Conservation (phyloP, 768 basidiomycete genomes). For the Podaxis rugospora region DNA sequence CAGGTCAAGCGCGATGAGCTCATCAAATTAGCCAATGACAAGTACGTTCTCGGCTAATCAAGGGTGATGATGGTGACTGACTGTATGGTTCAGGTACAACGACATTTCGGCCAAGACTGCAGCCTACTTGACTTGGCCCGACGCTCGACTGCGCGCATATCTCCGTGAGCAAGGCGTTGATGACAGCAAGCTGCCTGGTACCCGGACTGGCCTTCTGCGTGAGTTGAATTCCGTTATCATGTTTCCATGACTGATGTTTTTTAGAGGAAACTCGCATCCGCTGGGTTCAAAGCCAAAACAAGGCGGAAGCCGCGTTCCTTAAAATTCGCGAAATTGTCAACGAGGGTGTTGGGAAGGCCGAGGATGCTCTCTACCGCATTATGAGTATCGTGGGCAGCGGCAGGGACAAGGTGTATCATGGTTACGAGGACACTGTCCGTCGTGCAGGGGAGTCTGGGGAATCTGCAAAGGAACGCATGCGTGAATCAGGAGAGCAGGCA, state of each 20-base stretch:
- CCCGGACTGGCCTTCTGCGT: conserved; percentile 79
- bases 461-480: neutral
- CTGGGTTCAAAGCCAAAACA: conserved; percentile 63
- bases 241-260: neutral
- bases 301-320: conserved; percentile 52
- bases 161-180: conserved; percentile 71
- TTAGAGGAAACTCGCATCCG: conserved; percentile 75
- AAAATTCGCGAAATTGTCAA: conserved; percentile 66
- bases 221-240: conserved; percentile 13
- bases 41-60: conserved; percentile 36
- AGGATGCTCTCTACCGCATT: conserved; percentile 63
- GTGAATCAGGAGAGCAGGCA: neutral
- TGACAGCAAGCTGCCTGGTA: conserved; percentile 62
- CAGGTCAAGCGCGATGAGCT: conserved; percentile 74
- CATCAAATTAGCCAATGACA: conserved; percentile 64
- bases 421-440: conserved; percentile 14
- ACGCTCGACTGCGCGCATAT: conserved; percentile 87
- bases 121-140: conserved; percentile 86
- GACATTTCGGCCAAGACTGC: conserved; percentile 40
- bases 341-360: conserved; percentile 64
- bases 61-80: neutral
- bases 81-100: conserved; percentile 40
- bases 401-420: conserved; percentile 25
- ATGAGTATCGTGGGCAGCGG: conserved; percentile 42
- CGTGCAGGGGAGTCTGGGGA: neutral